Base-by-base conservation (phyloP, 768 basidiomycete genomes). In the Podaxis sp. region DNA sequence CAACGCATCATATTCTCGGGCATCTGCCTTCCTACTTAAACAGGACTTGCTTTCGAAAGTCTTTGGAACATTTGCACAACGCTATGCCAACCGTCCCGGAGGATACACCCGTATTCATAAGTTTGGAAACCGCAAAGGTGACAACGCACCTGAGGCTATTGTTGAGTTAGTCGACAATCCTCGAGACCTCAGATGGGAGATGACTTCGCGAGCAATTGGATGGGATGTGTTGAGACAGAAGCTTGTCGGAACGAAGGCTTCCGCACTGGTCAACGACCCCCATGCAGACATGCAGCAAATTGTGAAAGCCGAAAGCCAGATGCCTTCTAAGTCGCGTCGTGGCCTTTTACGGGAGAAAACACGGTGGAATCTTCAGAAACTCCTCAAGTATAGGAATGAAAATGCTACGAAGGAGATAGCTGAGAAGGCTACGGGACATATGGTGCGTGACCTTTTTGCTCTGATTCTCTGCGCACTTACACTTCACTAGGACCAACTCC, bases 151-250 rank as follows among this genome's bases (percentile, higher is more conserved):
- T 1, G 82, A 89, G 68, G 95, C 96, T 3, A 85, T 99, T 65
- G 75, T 99, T 49, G 93, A 96, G 73, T 80, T 99, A n/a, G 96
- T 98, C 33, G 97, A 98, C 79, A 91, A 91, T 69, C 93, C 94
- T 15, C 80, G 84, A 62, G 97, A 99, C 76, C 77, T 98, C 47
- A 87, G 88, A 64, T 91, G 88, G 71, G 94, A 96, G 72, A 85
- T 96, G 80, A 89, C 92, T 15, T 91, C 96, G 24, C 85, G 93
- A 57, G 86, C 93, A 1, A 82, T 96, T 33, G 97, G 94, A 0
- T 86, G 91, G 80, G 96, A 98, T 69, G 68, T 94, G 38, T 69
- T 91, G 62, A 82, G 81, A 52, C 79, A 83, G 65, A 83, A 79
- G 64, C 71, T 92, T 40, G 78, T 75, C 63, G 74, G 67, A 41